Conservation (phyloP, 73 alveolate species). For the Paramecium primaurelia region DNA sequence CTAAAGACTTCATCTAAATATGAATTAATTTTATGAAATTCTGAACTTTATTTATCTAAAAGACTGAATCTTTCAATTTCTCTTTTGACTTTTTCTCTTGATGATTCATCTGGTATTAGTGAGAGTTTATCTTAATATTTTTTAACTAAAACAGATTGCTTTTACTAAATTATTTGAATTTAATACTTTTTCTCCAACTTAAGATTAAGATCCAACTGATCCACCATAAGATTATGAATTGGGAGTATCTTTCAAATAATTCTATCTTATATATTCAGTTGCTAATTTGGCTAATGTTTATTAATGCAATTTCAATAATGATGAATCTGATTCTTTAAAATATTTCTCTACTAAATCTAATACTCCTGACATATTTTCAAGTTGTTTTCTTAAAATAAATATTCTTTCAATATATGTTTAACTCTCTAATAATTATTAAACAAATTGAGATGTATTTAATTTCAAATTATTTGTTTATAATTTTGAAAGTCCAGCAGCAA, state of each 20-base stretch:
- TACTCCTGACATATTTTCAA: not conserved
- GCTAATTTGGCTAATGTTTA: slow-evolving; percentile 33
- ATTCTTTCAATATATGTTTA: slow-evolving; percentile 25
- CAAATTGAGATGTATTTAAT: not conserved
- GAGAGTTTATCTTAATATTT: slow-evolving; percentile 38
- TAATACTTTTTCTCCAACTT: not conserved
- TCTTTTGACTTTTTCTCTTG: slow-evolving; percentile 42
- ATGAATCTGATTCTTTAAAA: slow-evolving; percentile 9
- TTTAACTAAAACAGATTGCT: not conserved
- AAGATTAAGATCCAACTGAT: not conserved
- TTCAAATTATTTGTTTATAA: not conserved
- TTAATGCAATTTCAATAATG: slow-evolving; percentile 4
- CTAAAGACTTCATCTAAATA: slow-evolving; percentile 81
- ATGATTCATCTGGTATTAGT: slow-evolving; percentile 50
- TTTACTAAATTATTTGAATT: not conserved
- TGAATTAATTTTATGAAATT: slow-evolving; percentile 48
- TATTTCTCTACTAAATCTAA: slow-evolving; percentile 14
- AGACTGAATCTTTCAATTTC: slow-evolving; percentile 57
- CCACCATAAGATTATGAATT: not conserved
- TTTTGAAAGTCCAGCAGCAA: slow-evolving; percentile 9
- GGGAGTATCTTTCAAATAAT: not conserved
- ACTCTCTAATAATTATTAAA: not conserved
- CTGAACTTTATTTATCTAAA: slow-evolving; percentile 36
- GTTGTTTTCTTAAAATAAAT: not conserved
- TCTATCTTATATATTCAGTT: not conserved